phyloP scores from a whole-genome alignment of 768 basidiomycete genomes.

The Macrolepiota albuminosa region DNA sequence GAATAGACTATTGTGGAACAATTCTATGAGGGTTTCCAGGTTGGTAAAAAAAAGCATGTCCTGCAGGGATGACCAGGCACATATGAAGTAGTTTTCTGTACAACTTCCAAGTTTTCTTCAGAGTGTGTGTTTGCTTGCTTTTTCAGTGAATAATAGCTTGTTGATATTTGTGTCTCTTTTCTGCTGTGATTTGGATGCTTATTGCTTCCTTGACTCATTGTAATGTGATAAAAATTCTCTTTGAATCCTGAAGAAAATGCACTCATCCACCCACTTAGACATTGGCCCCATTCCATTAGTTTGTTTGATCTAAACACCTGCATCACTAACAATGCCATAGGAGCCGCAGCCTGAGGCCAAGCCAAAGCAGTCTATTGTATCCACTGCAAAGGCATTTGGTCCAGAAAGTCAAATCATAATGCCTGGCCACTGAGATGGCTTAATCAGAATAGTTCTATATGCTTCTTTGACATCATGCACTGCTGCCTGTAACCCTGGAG shows the following conservation, averaged over 20 bases:
- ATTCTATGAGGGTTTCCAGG: constrained; percentile 10
- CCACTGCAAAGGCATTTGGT: constrained; percentile 12
- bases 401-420: too few relatives aligned
- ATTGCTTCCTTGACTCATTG: background rate
- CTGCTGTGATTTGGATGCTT: background rate
- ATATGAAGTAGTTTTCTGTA: too few relatives aligned
- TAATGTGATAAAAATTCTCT: background rate
- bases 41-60: too few relatives aligned
- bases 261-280: constrained; percentile 25
- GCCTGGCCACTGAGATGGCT: too few relatives aligned
- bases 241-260: constrained; percentile 21
- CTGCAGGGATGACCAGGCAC: too few relatives aligned
- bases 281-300: constrained; percentile 19
- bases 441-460: too few relatives aligned
- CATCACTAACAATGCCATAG: constrained; percentile 17
- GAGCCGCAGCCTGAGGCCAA: constrained; percentile 13
- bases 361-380: constrained; percentile 21
- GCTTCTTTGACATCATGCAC: constrained; percentile 20
- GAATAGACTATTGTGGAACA: constrained; percentile 26
- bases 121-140: too few relatives aligned
- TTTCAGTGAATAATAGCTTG: too few relatives aligned
- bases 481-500: constrained; percentile 32
- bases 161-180: background rate
- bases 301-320: constrained; percentile 11
- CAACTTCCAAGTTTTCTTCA: too few relatives aligned